These are phyloP conservation scores for Salix viminalis DNA, from an alignment of 345 rosid species.

Conservation along the genomic window DNA sequence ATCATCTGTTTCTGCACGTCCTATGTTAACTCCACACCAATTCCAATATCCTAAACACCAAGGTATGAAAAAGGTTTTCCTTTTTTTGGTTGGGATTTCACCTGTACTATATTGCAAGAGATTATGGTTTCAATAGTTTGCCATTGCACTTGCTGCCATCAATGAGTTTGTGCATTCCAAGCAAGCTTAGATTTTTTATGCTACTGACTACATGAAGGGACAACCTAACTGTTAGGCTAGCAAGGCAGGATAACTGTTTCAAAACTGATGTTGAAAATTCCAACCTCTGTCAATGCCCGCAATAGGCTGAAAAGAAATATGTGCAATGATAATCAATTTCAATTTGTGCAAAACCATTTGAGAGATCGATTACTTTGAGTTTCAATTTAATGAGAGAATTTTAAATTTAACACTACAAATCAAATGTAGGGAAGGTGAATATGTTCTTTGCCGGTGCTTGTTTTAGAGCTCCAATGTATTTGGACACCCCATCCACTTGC, in stretches of 20 bases:
- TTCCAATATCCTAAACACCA: conserved; percentile 41
- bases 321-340: not conserved
- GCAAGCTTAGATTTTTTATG: not conserved
- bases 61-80: conserved; percentile 15
- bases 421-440: not conserved
- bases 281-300: not conserved
- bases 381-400: not conserved
- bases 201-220: not conserved
- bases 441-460: not conserved
- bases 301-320: not conserved
- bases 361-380: not conserved
- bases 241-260: not conserved
- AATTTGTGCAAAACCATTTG: not conserved
- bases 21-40: conserved; percentile 47
- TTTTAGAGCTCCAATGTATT: not conserved
- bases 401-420: not conserved
- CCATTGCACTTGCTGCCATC: not conserved
- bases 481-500: not conserved
- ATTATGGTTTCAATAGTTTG: not conserved
- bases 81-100: not conserved
- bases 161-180: not conserved
- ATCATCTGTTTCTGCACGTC: conserved; percentile 44
- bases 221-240: not conserved
- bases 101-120: not conserved
- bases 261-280: not conserved